Evolutionary conservation across 257 asterid genomes (phyloP).

Genomic region (Solanum phureja): DNA sequence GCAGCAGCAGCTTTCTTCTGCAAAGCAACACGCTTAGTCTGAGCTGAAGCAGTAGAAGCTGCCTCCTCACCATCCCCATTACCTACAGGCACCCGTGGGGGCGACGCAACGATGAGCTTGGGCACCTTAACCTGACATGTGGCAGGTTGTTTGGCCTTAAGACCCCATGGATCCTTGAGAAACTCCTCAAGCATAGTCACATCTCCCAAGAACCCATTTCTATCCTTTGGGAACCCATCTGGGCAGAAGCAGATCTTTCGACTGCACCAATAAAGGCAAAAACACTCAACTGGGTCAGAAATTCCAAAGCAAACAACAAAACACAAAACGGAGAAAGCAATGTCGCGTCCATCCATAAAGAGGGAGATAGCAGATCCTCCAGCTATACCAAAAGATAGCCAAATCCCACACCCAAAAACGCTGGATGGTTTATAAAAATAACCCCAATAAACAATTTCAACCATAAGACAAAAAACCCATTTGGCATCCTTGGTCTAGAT

Average conservation of each 20-base stretch:
- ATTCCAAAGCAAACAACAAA: not conserved
- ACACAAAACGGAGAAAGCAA: not conserved
- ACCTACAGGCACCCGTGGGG: not conserved
- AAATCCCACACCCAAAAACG: not conserved
- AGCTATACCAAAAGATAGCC: not conserved
- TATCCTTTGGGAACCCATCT: conserved; percentile 61
- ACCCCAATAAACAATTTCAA: not conserved
- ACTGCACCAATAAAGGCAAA: conserved; percentile 40
- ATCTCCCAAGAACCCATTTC: no score
- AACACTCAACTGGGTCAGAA: conserved; percentile 16
- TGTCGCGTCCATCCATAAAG: not conserved
- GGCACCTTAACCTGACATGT: conserved; percentile 92
- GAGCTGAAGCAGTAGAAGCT: conserved; percentile 49
- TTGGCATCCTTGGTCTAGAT: not conserved
- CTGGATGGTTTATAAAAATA: not conserved
- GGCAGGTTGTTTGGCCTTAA: no score
- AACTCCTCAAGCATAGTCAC: no score
- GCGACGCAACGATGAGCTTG: conserved; percentile 39
- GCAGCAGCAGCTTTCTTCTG: conserved; percentile 94
- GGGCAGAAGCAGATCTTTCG: conserved; percentile 76
- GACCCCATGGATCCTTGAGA: no score
- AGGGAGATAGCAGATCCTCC: not conserved
- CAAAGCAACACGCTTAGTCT: conserved; percentile 70
- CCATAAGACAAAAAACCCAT: conserved; percentile 6
- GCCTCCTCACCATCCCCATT: conserved; percentile 40